A percentile compares a stretch with the other conserved stretches of the same genome.
Evolutionary conservation across 345 rosid species (phyloP).

Genomic region (Adansonia digitata): DNA sequence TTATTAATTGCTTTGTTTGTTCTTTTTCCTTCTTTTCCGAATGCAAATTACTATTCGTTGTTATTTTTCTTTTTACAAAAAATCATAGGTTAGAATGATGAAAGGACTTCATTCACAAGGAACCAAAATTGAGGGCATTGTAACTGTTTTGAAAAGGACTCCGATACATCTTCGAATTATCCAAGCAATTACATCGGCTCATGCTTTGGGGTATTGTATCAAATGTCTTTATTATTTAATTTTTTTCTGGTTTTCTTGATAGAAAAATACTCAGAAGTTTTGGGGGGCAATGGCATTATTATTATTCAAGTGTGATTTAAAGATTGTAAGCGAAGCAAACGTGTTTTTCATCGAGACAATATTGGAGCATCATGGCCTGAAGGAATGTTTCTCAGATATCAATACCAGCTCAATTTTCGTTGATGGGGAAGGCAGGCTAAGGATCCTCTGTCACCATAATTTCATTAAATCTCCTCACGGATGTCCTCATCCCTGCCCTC

Average conservation of each 20-base stretch:
- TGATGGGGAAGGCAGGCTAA: no score
- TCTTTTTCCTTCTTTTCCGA: not conserved
- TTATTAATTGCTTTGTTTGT: no score
- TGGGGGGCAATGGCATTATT: not conserved
- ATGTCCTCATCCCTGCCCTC: slow-evolving; percentile 56
- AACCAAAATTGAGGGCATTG: no score
- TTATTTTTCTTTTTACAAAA: not conserved
- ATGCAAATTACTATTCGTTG: not conserved
- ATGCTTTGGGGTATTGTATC: slow-evolving; percentile 76
- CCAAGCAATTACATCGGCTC: slow-evolving; percentile 65
- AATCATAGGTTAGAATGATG: slow-evolving; percentile 71
- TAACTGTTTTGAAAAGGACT: no score
- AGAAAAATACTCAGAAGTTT: not conserved
- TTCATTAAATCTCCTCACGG: slow-evolving; percentile 54
- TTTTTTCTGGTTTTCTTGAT: not conserved
- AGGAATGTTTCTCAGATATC: slow-evolving; percentile 63
- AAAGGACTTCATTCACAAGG: no score
- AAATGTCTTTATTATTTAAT: no score
- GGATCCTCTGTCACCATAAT: slow-evolving; percentile 58
- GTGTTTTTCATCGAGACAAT: slow-evolving; percentile 73
- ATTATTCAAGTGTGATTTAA: no score
- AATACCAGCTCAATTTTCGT: slow-evolving; percentile 53
- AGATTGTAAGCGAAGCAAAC: no score
- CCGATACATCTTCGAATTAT: slow-evolving; percentile 65
- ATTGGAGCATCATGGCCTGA: slow-evolving; percentile 57